Evolutionary conservation across 75 land plant genomes (phyloP).

Genomic region (Sequoia sempervirens): DNA sequence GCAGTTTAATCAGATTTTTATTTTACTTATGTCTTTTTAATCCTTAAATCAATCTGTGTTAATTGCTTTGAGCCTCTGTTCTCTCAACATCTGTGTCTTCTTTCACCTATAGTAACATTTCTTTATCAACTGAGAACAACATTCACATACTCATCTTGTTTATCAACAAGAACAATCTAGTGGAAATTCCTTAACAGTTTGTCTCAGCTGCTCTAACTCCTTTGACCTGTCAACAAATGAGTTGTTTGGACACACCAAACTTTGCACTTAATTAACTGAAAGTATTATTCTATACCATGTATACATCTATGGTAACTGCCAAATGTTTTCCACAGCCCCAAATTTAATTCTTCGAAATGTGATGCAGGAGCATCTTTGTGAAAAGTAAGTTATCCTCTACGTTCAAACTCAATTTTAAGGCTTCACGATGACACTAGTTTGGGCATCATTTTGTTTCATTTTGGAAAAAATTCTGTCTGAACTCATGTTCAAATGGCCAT

Average conservation of each 20-base stretch:
- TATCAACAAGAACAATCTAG: not conserved
- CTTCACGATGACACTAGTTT: not conserved
- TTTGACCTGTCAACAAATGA: not conserved
- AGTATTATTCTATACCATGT: not conserved
- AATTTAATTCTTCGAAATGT: not conserved
- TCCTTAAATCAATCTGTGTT: not conserved
- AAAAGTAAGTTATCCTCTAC: not conserved
- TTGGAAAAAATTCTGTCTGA: not conserved
- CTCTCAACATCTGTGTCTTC: not conserved
- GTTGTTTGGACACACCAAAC: not conserved
- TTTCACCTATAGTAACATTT: not conserved
- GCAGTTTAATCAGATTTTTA: not conserved
- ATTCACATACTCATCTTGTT: not conserved
- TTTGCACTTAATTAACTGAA: not conserved
- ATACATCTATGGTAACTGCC: not conserved
- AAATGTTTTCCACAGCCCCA: not conserved
- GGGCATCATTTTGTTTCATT: not conserved
- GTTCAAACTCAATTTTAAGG: not conserved
- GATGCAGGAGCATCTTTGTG: not conserved
- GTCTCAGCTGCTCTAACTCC: not conserved
- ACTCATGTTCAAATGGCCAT: not conserved
- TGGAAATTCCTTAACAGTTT: not conserved
- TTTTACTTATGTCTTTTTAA: not conserved
- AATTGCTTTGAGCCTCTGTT: not conserved
- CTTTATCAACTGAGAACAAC: not conserved